phyloP scores from a whole-genome alignment of 768 basidiomycete species.

The Lentinula sp. region DNA sequence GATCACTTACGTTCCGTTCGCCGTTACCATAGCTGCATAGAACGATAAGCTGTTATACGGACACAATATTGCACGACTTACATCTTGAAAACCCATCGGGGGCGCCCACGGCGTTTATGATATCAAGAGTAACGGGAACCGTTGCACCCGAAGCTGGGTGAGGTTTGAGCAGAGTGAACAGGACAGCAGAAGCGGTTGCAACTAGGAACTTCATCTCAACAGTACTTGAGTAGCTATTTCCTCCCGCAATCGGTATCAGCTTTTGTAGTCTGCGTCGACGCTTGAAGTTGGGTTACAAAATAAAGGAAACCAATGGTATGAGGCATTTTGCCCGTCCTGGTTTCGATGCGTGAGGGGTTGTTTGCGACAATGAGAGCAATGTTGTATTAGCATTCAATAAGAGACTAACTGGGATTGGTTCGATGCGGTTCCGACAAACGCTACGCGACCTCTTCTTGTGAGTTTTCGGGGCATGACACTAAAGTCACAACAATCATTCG shows the following conservation, averaged over 20 bases:
- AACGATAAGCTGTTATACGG: conserved; percentile 8
- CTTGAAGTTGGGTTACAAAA: not conserved
- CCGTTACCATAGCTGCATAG: conserved; percentile 7
- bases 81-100: conserved; percentile 31
- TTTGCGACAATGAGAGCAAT: conserved; percentile 2
- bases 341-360: not conserved
- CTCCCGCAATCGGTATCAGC: not conserved
- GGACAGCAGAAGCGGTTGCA: not conserved
- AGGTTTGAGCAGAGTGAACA: not conserved
- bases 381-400: not conserved
- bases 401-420: not conserved
- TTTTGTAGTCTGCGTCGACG: not conserved
- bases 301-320: conserved; percentile 3
- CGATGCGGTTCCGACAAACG: not conserved
- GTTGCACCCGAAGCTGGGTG: not conserved
- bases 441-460: not conserved
- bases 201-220: conserved; percentile 3
- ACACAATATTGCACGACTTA: not conserved
- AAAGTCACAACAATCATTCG: not conserved
- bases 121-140: conserved; percentile 23
- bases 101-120: conserved; percentile 31
- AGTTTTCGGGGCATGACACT: not conserved
- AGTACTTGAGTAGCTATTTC: not conserved
- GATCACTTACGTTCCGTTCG: not conserved
- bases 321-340: conserved; percentile 1